phyloP scores from a whole-genome alignment of 495 filamentous ascomycete species.

The Coniosporium apollinis region DNA sequence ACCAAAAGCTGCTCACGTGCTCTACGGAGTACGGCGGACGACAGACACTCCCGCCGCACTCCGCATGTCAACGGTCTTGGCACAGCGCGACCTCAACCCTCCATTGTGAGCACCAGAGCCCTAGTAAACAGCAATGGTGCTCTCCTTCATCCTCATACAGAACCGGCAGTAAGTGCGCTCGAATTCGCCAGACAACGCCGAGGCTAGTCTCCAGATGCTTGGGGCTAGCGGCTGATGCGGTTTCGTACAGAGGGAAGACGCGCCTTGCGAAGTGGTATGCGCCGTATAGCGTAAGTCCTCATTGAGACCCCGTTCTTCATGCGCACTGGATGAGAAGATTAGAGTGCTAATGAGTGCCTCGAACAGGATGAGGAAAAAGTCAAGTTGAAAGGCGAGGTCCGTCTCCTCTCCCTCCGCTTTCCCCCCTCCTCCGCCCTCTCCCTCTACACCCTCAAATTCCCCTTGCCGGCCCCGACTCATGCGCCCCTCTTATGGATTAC shows the following conservation, averaged over 20 bases:
- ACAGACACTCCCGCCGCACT: no score
- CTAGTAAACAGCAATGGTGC: constrained; percentile 53
- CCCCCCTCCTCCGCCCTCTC: constrained; percentile 2
- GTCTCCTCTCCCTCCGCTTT: background rate
- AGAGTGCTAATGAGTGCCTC: background rate
- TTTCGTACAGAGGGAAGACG: constrained; percentile 77
- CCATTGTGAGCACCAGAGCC: no score
- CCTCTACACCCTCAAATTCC: constrained; percentile 6
- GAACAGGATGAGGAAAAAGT: constrained; percentile 88
- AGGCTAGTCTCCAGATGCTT: no score
- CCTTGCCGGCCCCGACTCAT: background rate
- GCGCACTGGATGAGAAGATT: background rate
- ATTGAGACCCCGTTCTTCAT: background rate
- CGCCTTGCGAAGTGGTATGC: constrained; percentile 98
- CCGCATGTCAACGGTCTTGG: no score
- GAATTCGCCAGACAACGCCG: no score
- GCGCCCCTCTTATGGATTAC: background rate
- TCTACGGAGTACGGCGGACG: no score
- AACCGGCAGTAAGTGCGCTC: constrained; percentile 72
- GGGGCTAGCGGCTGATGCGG: no score
- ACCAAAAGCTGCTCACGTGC: no score
- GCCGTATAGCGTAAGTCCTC: constrained; percentile 58
- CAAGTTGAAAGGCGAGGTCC: constrained; percentile 52
- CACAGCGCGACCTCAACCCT: no score
- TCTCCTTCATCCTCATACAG: constrained; percentile 93